A percentile compares a stretch with the other conserved stretches of the same genome.
phyloP scores from a whole-genome alignment of 2,329 filamentous ascomycete species.

The Orbilia javanica region DNA sequence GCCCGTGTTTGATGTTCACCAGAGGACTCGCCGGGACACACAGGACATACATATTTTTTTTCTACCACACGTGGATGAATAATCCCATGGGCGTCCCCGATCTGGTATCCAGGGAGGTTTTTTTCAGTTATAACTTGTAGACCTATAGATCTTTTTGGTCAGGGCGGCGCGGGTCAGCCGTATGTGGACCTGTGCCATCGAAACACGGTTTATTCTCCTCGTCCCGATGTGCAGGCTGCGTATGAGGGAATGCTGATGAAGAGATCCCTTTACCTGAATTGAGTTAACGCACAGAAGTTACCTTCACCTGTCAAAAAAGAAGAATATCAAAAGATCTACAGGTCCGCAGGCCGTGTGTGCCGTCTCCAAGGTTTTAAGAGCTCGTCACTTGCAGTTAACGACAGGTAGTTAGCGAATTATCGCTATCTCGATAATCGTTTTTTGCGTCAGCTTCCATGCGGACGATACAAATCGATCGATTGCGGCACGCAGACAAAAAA shows the following conservation, averaged over 20 bases:
- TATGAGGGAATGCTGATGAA: not conserved
- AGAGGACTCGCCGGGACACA: not conserved
- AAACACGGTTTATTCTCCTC: slow-evolving; percentile 19
- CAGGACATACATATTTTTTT: slow-evolving; percentile 18
- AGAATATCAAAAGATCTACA: not conserved
- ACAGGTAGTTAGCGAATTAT: slow-evolving; percentile 3
- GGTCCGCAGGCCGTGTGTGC: not conserved
- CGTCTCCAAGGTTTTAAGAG: not conserved
- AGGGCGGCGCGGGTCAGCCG: not conserved
- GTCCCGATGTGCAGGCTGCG: not conserved
- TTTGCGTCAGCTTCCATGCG: not conserved
- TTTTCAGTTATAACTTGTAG: not conserved
- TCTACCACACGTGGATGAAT: slow-evolving; percentile 18
- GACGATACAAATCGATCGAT: slow-evolving; percentile 3
- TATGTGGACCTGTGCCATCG: not conserved
- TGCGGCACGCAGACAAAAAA: not conserved
- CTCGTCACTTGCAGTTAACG: not conserved
- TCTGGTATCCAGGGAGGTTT: not conserved
- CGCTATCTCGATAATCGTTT: slow-evolving; percentile 13
- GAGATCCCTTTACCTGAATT: not conserved
- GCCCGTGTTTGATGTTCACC: slow-evolving; percentile 36
- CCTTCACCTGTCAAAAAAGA: not conserved
- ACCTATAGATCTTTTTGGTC: not conserved
- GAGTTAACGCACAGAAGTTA: not conserved
- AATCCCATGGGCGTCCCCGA: not conserved